These are phyloP conservation scores for Populus trichocarpa DNA, from an alignment of 441 rosid genomes.

Conservation along the genomic window DNA sequence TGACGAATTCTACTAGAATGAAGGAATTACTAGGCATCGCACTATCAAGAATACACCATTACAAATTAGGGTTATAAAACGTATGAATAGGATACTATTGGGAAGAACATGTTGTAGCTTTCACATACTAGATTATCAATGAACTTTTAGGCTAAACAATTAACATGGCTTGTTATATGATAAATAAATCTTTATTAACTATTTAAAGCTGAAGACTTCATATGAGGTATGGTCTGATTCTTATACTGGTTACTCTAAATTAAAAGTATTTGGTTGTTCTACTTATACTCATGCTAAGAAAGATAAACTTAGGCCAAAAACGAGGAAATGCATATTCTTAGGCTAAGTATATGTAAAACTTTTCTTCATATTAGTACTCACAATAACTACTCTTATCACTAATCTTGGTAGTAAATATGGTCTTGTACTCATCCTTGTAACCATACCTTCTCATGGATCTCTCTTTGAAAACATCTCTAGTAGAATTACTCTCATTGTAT, in stretches of 20 bases:
- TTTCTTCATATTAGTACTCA: conserved; percentile 12
- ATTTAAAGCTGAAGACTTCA: not conserved
- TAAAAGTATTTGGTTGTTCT: too few species aligned
- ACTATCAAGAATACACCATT: not conserved
- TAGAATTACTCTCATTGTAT: not conserved
- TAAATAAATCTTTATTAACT: not conserved
- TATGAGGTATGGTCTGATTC: not conserved
- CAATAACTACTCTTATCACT: conserved; percentile 1
- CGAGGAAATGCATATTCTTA: not conserved
- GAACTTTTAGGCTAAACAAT: not conserved
- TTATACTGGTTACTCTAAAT: too few species aligned
- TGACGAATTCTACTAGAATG: not conserved
- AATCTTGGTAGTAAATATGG: not conserved
- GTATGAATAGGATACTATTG: too few species aligned
- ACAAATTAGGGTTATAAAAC: too few species aligned
- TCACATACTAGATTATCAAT: not conserved
- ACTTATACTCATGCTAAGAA: too few species aligned
- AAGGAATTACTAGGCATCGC: not conserved
- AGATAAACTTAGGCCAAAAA: not conserved
- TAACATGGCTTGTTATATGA: not conserved
- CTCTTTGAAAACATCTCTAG: conserved; percentile 9
- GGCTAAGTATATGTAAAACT: not conserved
- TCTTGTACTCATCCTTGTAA: conserved; percentile 8
- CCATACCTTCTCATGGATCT: conserved; percentile 4
- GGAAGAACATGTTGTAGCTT: not conserved